These are phyloP conservation scores for Streptanthus diversifolius DNA, from an alignment of 345 rosid genomes.

Conservation along the genomic window DNA sequence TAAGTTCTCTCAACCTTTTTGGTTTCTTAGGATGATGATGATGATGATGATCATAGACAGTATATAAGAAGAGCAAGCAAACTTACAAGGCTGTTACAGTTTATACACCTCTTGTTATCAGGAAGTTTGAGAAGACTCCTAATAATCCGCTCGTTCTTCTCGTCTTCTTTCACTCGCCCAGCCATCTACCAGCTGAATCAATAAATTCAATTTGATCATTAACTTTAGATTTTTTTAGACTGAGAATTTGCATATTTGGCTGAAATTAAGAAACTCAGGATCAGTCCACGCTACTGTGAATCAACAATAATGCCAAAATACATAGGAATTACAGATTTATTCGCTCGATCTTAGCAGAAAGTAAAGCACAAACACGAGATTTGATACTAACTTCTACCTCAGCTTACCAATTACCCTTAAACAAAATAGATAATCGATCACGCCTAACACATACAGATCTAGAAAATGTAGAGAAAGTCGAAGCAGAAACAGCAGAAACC, in stretches of 20 bases:
- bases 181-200: conserved; percentile 42
- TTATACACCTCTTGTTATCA: conserved; percentile 85
- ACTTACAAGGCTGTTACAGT: conserved; percentile 87
- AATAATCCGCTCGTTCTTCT: conserved; percentile 77
- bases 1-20: not conserved
- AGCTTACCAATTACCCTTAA: not conserved
- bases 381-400: not conserved
- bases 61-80: not conserved
- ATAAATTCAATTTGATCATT: not conserved
- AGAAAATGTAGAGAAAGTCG: not conserved
- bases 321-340: not conserved
- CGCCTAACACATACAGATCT: conserved; percentile 15
- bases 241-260: not conserved
- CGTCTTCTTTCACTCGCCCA: conserved; percentile 74
- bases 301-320: not conserved
- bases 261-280: not conserved
- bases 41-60: not conserved
- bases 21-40: not conserved
- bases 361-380: conserved; percentile 9
- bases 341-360: not conserved
- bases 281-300: not conserved
- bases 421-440: not conserved
- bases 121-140: conserved; percentile 83
- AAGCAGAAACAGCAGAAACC: not conserved
- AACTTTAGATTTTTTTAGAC: not conserved